Conservation (phyloP, 192 early-diverging fungal species). For the Obelidium mucronatum region DNA sequence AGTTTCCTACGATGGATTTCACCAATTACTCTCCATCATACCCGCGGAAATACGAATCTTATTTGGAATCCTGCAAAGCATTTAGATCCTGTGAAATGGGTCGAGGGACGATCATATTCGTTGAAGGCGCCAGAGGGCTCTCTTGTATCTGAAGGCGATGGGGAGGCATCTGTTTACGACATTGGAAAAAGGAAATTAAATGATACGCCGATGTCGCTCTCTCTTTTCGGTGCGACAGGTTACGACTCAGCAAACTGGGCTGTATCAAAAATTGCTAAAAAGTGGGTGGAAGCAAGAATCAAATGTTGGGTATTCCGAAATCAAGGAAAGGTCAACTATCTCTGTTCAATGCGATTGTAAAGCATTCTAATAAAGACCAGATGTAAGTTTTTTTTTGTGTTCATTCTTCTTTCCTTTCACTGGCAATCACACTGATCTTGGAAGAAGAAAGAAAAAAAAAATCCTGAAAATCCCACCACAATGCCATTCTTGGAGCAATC, state of each 20-base stretch:
- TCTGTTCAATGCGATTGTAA: background rate
- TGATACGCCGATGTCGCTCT: slow-evolving; percentile 20
- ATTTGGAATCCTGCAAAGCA: slow-evolving; percentile 6
- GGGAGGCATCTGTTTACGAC: slow-evolving; percentile 20
- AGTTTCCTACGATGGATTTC: slow-evolving; percentile 15
- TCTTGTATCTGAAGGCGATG: background rate
- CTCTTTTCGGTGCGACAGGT: slow-evolving; percentile 19
- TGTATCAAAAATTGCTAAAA: background rate
- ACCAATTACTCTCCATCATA: slow-evolving; percentile 7
- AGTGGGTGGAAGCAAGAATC: background rate
- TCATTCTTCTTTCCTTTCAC: background rate
- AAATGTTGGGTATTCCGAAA: background rate
- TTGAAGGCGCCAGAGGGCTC: background rate
- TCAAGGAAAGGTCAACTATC: background rate
- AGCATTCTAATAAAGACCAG: background rate
- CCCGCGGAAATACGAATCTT: background rate
- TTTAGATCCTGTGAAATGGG: slow-evolving; percentile 17
- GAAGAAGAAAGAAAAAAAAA: too few relatives aligned
- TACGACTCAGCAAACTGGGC: slow-evolving; percentile 2
- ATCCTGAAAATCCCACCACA: too few relatives aligned
- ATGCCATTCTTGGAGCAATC: too few relatives aligned
- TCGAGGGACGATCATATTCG: background rate
- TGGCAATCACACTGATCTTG: too few relatives aligned
- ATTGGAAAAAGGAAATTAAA: background rate
- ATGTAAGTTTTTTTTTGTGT: background rate